A percentile compares a stretch with the other conserved stretches of the same genome.
phyloP scores from a whole-genome alignment of 768 basidiomycete genomes.

The Lentinula raphanica region DNA sequence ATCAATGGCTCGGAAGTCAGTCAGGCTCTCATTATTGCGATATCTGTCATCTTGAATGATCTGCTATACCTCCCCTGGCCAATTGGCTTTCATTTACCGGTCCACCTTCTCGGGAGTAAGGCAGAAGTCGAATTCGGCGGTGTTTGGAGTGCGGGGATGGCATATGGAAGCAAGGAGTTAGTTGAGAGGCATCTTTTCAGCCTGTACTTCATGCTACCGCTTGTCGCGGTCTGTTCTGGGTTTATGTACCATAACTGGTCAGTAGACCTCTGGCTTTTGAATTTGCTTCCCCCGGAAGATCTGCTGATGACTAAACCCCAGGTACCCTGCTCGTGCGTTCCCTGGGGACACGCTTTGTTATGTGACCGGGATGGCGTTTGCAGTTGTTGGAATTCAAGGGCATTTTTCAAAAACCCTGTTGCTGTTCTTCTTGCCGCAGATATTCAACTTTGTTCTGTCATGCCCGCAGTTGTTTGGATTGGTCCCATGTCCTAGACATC shows the following conservation, averaged over 20 bases:
- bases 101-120: conserved; percentile 62
- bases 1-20: conserved; percentile 95
- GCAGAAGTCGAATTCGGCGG: conserved; percentile 72
- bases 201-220: conserved; percentile 93
- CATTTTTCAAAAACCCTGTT: conserved; percentile 97
- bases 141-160: conserved; percentile 79
- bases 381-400: conserved; percentile 94
- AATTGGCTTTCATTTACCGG: conserved; percentile 62
- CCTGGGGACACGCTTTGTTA: conserved; percentile 98
- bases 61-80: conserved; percentile 92
- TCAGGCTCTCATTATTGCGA: conserved; percentile 87
- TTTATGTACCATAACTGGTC: conserved; percentile 97
- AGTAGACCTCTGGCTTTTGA: conserved; percentile 20
- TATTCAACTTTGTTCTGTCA: conserved; percentile 94
- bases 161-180: conserved; percentile 78
- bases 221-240: conserved; percentile 84
- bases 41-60: conserved; percentile 90
- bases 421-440: conserved; percentile 95
- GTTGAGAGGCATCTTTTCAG: conserved; percentile 94
- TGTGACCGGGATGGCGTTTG: conserved; percentile 97
- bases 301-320: conserved; percentile 25
- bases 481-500: conserved; percentile 90
- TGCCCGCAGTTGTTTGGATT: conserved; percentile 93
- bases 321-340: conserved; percentile 95
- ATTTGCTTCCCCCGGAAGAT: background rate